These are phyloP conservation scores for Geotrichum australiense DNA, from an alignment of 1,139 yeast genomes.

Conservation along the genomic window DNA sequence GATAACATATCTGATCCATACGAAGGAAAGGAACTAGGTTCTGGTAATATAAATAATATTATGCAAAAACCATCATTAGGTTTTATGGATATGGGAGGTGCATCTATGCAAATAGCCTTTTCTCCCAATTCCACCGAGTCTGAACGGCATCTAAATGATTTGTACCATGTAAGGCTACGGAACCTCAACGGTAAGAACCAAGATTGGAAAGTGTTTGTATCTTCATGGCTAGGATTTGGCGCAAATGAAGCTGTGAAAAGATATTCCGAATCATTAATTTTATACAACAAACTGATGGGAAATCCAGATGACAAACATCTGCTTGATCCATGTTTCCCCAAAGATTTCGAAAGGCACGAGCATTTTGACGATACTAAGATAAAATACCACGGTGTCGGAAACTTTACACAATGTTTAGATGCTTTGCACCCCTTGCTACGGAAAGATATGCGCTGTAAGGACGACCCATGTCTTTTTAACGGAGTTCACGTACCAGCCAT, in stretches of 20 bases:
- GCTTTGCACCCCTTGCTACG: slow-evolving; percentile 55
- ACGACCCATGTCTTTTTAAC: slow-evolving; percentile 39
- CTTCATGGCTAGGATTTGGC: slow-evolving; percentile 74
- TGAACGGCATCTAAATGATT: slow-evolving; percentile 47
- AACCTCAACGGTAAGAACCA: slow-evolving; percentile 36
- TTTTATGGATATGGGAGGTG: slow-evolving; percentile 77
- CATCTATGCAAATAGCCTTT: slow-evolving; percentile 73
- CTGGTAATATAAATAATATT: background rate
- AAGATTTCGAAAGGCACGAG: slow-evolving; percentile 26
- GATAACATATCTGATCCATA: slow-evolving; percentile 23
- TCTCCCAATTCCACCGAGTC: slow-evolving; percentile 55
- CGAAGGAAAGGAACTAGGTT: background rate
- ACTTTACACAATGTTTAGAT: slow-evolving; percentile 49
- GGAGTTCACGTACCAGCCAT: slow-evolving; percentile 52
- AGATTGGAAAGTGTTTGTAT: slow-evolving; percentile 53
- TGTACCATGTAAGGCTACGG: slow-evolving; percentile 46
- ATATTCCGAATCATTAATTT: slow-evolving; percentile 37
- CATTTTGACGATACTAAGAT: slow-evolving; percentile 25
- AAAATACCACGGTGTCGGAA: slow-evolving; percentile 51
- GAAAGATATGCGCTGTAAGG: slow-evolving; percentile 37
- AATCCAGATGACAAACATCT: slow-evolving; percentile 21
- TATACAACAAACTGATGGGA: slow-evolving; percentile 8
- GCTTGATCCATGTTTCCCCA: slow-evolving; percentile 61
- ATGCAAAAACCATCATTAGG: slow-evolving; percentile 55
- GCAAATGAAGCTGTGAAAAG: slow-evolving; percentile 61